These are phyloP conservation scores for Diaporthe destruens DNA, from an alignment of 2,329 filamentous ascomycete genomes.

Conservation along the genomic window DNA sequence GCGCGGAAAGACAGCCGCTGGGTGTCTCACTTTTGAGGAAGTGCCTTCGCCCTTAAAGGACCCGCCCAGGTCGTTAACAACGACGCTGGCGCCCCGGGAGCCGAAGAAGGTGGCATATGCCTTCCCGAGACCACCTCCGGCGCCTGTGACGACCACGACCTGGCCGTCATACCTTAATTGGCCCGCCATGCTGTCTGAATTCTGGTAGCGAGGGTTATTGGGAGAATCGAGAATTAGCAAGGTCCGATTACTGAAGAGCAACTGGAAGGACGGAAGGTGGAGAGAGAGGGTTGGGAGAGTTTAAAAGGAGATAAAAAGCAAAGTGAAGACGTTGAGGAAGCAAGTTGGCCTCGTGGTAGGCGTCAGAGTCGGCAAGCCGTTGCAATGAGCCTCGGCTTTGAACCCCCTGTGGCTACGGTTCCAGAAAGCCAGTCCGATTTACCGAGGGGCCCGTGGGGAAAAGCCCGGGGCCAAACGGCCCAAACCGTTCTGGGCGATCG, in stretches of 20 bases:
- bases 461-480: constrained; percentile 20
- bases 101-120: constrained; percentile 91
- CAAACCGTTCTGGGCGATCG: constrained; percentile 29
- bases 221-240: background rate
- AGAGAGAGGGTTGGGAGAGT: background rate
- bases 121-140: constrained; percentile 84
- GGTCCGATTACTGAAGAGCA: background rate
- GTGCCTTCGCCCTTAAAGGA: constrained; percentile 94
- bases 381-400: constrained; percentile 40
- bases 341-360: constrained; percentile 20
- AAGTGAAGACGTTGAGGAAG: constrained; percentile 4
- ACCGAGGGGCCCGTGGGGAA: constrained; percentile 40
- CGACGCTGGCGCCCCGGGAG: constrained; percentile 79
- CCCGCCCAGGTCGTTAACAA: constrained; percentile 95
- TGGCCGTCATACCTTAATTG: constrained; percentile 88
- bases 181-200: constrained; percentile 61
- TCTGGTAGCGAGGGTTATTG: background rate
- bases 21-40: constrained; percentile 78
- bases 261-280: background rate
- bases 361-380: constrained; percentile 34
- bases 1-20: background rate
- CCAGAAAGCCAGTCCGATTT: constrained; percentile 36
- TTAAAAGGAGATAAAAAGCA: constrained; percentile 4
- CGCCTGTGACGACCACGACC: constrained; percentile 89
- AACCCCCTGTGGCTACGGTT: constrained; percentile 34